Evolutionary conservation across 2,329 filamentous ascomycete species (phyloP).

Genomic region (Fusarium anthophilum): DNA sequence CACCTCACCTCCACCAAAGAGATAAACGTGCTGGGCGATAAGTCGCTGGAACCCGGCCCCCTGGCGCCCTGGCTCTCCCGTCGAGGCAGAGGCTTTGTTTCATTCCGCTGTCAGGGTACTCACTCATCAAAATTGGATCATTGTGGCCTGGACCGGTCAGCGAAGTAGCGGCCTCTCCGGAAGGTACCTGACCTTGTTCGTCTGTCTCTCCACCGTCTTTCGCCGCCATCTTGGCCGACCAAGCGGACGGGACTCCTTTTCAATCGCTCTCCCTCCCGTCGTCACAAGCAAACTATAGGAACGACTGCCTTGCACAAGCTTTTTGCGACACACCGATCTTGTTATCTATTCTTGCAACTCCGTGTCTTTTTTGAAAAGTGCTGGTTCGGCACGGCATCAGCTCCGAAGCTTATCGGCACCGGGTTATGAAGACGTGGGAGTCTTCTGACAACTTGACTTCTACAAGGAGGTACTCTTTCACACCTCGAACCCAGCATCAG

Average conservation of each 20-base stretch:
- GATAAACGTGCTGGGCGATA: conserved; percentile 29
- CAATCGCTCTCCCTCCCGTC: conserved; percentile 20
- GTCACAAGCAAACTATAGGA: conserved; percentile 14
- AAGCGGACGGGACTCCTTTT: conserved; percentile 30
- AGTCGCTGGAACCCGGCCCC: conserved; percentile 22
- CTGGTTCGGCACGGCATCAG: conserved; percentile 10
- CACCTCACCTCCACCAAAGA: conserved; percentile 18
- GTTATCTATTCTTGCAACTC: conserved; percentile 2
- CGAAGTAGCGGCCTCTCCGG: conserved; percentile 35
- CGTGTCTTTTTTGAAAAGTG: conserved; percentile 5
- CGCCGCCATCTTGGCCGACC: conserved; percentile 29
- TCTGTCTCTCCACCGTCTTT: conserved; percentile 30
- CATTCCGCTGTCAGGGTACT: conserved; percentile 30
- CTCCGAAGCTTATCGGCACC: conserved; percentile 25
- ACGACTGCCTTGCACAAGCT: background rate
- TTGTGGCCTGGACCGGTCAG: conserved; percentile 34
- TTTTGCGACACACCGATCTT: conserved; percentile 3
- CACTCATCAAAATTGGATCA: conserved; percentile 32
- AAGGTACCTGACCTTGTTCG: conserved; percentile 24
- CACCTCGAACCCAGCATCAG: conserved; percentile 1
- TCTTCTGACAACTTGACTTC: conserved; percentile 1
- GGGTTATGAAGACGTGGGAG: conserved; percentile 12
- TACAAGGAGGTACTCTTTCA: conserved; percentile 13
- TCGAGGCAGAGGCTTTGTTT: conserved; percentile 29
- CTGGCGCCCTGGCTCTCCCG: background rate